Base-by-base conservation (phyloP, 106 monocot species). In the Dendrobium chrysotoxum region DNA sequence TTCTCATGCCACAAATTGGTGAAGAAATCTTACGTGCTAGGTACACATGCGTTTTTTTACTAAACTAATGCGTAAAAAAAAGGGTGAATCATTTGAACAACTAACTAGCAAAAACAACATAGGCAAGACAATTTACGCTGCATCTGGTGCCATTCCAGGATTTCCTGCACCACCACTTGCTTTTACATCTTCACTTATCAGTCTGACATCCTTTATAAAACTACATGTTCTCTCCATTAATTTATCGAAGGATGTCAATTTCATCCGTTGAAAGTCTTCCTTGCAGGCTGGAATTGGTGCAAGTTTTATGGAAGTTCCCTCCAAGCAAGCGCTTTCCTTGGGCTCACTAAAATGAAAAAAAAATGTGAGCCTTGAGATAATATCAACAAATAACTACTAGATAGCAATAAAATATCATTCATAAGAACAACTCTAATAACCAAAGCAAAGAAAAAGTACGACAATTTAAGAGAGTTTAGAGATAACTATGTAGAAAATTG, bases 131-230 rank as follows among this genome's bases (percentile, higher is more conserved):
- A 12, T 38, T 88, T 91, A 99, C 95, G 88, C 99, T 90, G 99
- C 99, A 86, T 99, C 99, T 81, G 95, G 91, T 70, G 99, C 99
- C 89, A 99, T 86, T 79, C 88, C 98, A 80, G 75, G 80, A 89
- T 81, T 90, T 76, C 88, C 87, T 70, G 81, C 83, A 53, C 54
- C 76, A 42, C 91, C 88, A 67, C 40, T 83, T 28, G 78, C 75
- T 87, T 87, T 95, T 46, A 80, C 2, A 86, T 76, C 76, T 76
- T 76, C 76, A 26, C 26, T 76, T 26, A 28, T 91, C 89, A 84
- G 88, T 53, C 99, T 89, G 50, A 99, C 95, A 85, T 93, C 93
- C 80, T 87, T 99, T 85, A 95, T 85, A 16, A 53, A 82, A 86
- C 93, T 93, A 46, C 99, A 91, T 54, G 91, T 95, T 73, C 77